Conservation (phyloP, 805 yeast species). For the Candida pini region DNA sequence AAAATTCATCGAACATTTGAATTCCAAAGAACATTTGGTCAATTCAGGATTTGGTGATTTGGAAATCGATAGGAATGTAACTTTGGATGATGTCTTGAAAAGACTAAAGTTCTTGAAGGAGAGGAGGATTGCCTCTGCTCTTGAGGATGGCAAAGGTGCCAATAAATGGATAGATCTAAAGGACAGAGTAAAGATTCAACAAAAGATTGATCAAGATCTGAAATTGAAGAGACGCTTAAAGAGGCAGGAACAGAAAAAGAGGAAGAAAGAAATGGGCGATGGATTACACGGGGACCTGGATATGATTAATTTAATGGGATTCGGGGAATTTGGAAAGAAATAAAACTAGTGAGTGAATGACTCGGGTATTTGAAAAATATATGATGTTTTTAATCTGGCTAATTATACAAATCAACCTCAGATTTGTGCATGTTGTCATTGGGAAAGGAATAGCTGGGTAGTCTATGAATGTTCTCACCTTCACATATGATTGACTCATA, state of each 20-base stretch:
- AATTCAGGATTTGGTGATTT: conserved; percentile 30
- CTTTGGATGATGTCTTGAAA: conserved; percentile 42
- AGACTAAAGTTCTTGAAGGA: conserved; percentile 32
- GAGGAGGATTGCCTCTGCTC: conserved; percentile 19
- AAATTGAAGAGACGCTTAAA: conserved; percentile 26
- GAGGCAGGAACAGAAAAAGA: conserved; percentile 19
- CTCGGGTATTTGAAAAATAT: no score
- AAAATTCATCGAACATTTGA: conserved; percentile 78
- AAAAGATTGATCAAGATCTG: conserved; percentile 33
- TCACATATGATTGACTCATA: neutral
- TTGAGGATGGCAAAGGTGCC: conserved; percentile 7
- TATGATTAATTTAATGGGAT: no score
- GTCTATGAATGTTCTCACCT: neutral
- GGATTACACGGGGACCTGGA: no score
- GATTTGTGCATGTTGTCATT: neutral
- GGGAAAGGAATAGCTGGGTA: neutral
- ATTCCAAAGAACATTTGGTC: conserved; percentile 60
- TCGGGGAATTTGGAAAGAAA: no score
- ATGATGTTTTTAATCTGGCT: no score
- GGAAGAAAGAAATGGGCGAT: neutral
- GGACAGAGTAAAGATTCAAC: conserved; percentile 36
- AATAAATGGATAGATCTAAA: conserved; percentile 27
- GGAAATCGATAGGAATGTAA: conserved; percentile 28
- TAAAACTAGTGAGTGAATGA: no score
- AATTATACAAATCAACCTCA: neutral